These are phyloP conservation scores for Artemisia annua DNA, from an alignment of 129 eudicot genomes.

Conservation along the genomic window DNA sequence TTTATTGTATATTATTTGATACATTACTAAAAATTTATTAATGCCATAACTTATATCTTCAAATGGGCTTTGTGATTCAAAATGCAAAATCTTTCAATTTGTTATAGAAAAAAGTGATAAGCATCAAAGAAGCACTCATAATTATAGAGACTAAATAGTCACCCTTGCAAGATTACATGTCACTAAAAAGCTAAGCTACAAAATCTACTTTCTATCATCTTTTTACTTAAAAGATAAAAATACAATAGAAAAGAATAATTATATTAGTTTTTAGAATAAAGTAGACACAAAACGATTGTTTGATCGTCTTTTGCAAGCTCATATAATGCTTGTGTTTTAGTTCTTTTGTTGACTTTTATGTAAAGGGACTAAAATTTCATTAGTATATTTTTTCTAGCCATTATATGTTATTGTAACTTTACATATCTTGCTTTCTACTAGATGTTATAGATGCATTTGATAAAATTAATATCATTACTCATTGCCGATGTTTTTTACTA, in stretches of 20 bases:
- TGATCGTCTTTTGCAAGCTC: constrained; percentile 31
- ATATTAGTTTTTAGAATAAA: constrained; percentile 5
- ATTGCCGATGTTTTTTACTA: too few relatives aligned
- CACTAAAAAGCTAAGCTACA: constrained; percentile 74
- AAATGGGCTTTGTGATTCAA: not conserved
- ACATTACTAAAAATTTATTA: too few relatives aligned
- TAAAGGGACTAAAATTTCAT: not conserved
- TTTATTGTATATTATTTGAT: too few relatives aligned
- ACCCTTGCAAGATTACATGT: constrained; percentile 60
- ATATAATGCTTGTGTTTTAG: constrained; percentile 26
- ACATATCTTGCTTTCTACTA: not conserved
- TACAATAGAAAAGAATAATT: not conserved
- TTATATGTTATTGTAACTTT: not conserved
- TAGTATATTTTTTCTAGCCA: too few relatives aligned
- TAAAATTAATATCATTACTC: too few relatives aligned
- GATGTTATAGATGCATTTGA: too few relatives aligned
- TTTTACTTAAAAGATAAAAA: constrained; percentile 18
- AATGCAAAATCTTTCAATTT: constrained; percentile 4
- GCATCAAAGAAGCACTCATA: constrained; percentile 50
- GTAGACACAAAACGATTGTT: constrained; percentile 22
- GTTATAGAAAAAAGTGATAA: constrained; percentile 9
- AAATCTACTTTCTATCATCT: constrained; percentile 62
- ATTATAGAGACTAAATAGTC: constrained; percentile 50
- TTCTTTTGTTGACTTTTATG: constrained; percentile 28
- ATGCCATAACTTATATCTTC: not conserved